Base-by-base conservation (phyloP, 2,329 filamentous ascomycete species). In the Orbilia ellipsospora region DNA sequence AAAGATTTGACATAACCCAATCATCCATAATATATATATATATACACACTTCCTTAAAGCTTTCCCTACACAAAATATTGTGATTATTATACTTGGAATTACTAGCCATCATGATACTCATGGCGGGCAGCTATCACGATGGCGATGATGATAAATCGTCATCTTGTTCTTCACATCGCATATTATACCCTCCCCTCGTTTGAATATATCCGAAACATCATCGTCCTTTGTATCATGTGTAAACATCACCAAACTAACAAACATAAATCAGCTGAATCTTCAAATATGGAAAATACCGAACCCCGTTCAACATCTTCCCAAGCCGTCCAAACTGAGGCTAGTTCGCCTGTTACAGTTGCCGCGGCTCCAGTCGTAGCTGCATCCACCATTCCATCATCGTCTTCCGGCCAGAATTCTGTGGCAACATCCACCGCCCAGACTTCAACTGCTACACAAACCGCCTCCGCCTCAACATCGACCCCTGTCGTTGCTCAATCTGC, bases 281-380 rank as follows among this genome's bases (percentile, higher is more conserved):
- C 62, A 63, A 56, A 36, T 45, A 76, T 69, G 73, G 73, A 69
- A 60, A 65, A 13, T 45, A 48, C 64, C 12, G 73, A 70, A 60
- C 60, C 75, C 48, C 65, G 77, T 70, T 63, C 78, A 56, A 73
- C 70, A 28, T 62, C 77, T 67, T 52, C 77, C 67, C 78, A 79
- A 68, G 76, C 77, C 64, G 77, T 77, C 52, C 70, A 78, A 73
- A 78, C 77, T 55, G 70, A 74, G 20, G 70, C 78, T 12, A 78
- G 57, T 52, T 68, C 70, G 12, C 63, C 70, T 23, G 70, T 60
- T 18, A 42, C 28, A 10, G 13, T 48, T 18, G 12, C 56, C n/a
- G 36, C 57, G 5, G 52, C 59, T 0, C 13, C 70, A 23, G 65
- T 77, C 15, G 73, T 42, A 20, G 51, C 70, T 15, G 48, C 65